These are phyloP conservation scores for Thelonectria olida DNA, from an alignment of 2,329 filamentous ascomycete genomes.

Conservation along the genomic window DNA sequence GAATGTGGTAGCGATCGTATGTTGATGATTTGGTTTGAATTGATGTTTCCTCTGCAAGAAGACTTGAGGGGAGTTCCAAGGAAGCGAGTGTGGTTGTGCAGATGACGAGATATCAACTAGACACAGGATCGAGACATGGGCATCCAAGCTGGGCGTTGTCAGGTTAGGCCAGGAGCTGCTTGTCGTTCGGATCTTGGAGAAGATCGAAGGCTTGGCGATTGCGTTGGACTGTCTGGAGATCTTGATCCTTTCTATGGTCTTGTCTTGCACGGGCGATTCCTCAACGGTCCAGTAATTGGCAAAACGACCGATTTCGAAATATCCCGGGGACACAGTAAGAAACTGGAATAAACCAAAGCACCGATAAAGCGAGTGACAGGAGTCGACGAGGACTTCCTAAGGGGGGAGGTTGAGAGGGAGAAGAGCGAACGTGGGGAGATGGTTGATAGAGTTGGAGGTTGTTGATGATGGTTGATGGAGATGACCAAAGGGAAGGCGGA, in stretches of 20 bases:
- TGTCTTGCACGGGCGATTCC: conserved; percentile 32
- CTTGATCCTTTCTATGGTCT: conserved; percentile 21
- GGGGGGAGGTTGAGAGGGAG: conserved; percentile 49
- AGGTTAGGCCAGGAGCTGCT: conserved; percentile 26
- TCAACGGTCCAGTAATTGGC: conserved; percentile 25
- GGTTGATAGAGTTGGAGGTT: conserved; percentile 37
- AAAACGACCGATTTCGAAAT: conserved; percentile 30
- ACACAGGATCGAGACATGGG: conserved; percentile 27
- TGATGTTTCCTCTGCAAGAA: conserved; percentile 28
- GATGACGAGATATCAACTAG: conserved; percentile 34
- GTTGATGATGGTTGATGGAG: conserved; percentile 38
- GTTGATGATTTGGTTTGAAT: conserved; percentile 36
- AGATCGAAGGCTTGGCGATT: conserved; percentile 17
- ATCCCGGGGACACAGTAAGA: conserved; percentile 46
- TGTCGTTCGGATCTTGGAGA: conserved; percentile 21
- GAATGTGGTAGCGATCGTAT: conserved; percentile 49
- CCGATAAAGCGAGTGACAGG: conserved; percentile 76
- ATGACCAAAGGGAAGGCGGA: conserved; percentile 38
- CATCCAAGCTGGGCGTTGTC: conserved; percentile 22
- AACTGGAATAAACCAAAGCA: conserved; percentile 56
- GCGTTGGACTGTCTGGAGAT: conserved; percentile 26
- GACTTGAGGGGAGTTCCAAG: conserved; percentile 24
- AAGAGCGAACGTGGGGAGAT: conserved; percentile 59
- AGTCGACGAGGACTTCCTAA: conserved; percentile 79
- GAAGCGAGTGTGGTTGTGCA: conserved; percentile 47